phyloP scores from a whole-genome alignment of 768 basidiomycete species.

The Russula ochroleuca region DNA sequence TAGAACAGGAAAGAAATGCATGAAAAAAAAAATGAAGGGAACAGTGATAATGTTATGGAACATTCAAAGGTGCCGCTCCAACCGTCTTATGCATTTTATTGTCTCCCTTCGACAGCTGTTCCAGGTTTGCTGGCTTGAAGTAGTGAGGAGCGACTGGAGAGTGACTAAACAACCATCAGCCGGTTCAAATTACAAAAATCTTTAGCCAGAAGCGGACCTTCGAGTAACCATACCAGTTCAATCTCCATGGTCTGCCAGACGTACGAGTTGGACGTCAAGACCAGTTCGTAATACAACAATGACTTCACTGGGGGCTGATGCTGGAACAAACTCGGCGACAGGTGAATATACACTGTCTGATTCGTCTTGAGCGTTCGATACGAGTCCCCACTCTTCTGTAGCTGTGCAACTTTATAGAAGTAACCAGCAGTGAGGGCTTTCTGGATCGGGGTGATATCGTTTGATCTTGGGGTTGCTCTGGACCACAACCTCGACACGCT shows the following conservation, averaged over 20 bases:
- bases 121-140: conserved; percentile 82
- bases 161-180: conserved; percentile 10
- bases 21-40: not conserved
- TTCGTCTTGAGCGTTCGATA: conserved; percentile 90
- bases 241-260: conserved; percentile 99
- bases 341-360: conserved; percentile 96
- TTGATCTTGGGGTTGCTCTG: conserved; percentile 83
- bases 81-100: conserved; percentile 91
- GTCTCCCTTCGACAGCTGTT: conserved; percentile 73
- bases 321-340: conserved; percentile 92
- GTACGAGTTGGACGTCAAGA: conserved; percentile 96
- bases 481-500: conserved; percentile 92
- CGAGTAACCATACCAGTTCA: conserved; percentile 89
- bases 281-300: conserved; percentile 92
- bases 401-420: too few relatives aligned
- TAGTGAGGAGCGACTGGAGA: conserved; percentile 87
- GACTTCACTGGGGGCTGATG: conserved; percentile 90
- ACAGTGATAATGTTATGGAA: conserved; percentile 12
- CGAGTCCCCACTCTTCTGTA: too few relatives aligned
- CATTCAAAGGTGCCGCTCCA: conserved; percentile 32
- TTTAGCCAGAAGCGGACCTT: conserved; percentile 53
- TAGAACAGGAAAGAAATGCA: conserved; percentile 12
- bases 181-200: conserved; percentile 9
- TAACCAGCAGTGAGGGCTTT: conserved; percentile 95
- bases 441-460: conserved; percentile 89